Conservation (phyloP, 805 yeast genomes). For the Candida sonorensis region DNA sequence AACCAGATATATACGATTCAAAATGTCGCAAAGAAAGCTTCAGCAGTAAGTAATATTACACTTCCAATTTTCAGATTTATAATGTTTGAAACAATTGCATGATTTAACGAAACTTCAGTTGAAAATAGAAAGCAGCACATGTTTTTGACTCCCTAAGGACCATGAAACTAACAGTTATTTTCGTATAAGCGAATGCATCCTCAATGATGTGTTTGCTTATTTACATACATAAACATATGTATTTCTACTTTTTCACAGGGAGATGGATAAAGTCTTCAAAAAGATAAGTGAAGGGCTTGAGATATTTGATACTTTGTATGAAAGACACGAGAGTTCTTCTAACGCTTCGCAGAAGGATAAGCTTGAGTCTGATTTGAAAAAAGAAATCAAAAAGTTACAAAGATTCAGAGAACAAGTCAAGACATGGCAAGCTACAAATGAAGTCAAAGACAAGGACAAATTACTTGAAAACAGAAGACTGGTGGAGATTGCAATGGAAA, state of each 20-base stretch:
- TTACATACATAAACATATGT: neutral
- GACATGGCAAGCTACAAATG: slow-evolving; percentile 49
- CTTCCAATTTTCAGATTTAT: neutral
- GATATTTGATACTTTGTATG: slow-evolving; percentile 48
- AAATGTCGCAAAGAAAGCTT: slow-evolving; percentile 32
- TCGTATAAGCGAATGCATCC: too few species aligned
- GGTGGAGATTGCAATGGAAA: slow-evolving; percentile 48
- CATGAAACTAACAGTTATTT: too few species aligned
- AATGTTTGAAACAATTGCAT: too few species aligned
- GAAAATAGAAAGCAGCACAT: too few species aligned
- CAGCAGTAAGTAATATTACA: slow-evolving; percentile 27
- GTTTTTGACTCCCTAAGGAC: too few species aligned
- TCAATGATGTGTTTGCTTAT: too few species aligned
- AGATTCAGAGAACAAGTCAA: slow-evolving; percentile 55
- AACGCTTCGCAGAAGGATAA: slow-evolving; percentile 49
- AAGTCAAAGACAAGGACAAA: slow-evolving; percentile 39
- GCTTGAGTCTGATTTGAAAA: slow-evolving; percentile 48
- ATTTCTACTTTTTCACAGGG: slow-evolving; percentile 23
- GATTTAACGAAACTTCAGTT: too few species aligned
- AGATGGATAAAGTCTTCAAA: slow-evolving; percentile 58
- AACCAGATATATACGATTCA: too few species aligned
- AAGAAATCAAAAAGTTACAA: slow-evolving; percentile 54
- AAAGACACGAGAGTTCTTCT: slow-evolving; percentile 43
- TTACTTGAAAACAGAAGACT: slow-evolving; percentile 38
- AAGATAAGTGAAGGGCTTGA: slow-evolving; percentile 52